A percentile compares a stretch with the other conserved stretches of the same genome.
Conservation (phyloP, 805 yeast genomes). For the Ogataea kodamae region DNA sequence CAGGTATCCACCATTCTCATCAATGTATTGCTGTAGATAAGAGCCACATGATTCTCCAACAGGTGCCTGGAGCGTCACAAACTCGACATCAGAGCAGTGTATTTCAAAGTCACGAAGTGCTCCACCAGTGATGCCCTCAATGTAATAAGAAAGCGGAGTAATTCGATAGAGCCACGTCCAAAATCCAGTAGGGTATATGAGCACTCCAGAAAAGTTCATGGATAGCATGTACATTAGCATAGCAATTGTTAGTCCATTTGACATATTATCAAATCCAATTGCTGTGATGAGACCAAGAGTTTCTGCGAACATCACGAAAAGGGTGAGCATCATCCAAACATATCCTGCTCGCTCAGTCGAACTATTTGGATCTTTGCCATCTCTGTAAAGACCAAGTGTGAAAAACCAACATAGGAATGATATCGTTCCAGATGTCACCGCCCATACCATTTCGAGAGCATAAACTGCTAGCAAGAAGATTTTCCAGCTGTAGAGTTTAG, state of each 20-base stretch:
- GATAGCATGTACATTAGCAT: conserved; percentile 54
- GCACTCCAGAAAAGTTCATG: conserved; percentile 70
- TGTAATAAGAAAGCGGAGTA: conserved; percentile 62
- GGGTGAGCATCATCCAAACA: conserved; percentile 35
- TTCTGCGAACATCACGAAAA: conserved; percentile 50
- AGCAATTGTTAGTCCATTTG: conserved; percentile 58
- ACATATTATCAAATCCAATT: conserved; percentile 52
- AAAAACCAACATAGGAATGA: conserved; percentile 61
- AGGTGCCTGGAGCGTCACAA: conserved; percentile 44
- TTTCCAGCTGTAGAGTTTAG: conserved; percentile 62
- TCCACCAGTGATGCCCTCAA: conserved; percentile 48
- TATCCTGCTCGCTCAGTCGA: conserved; percentile 49
- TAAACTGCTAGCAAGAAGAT: conserved; percentile 60
- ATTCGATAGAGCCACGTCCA: conserved; percentile 72
- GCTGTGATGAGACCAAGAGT: conserved; percentile 54
- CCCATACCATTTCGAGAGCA: conserved; percentile 62
- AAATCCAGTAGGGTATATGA: conserved; percentile 57
- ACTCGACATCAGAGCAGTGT: conserved; percentile 45
- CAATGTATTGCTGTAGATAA: conserved; percentile 40
- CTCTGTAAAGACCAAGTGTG: conserved; percentile 60
- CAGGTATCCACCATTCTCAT: conserved; percentile 44
- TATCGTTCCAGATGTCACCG: conserved; percentile 53
- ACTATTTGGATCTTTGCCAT: conserved; percentile 48
- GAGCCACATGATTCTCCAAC: conserved; percentile 53
- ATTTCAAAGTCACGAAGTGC: conserved; percentile 49